Conservation (phyloP, 2,329 filamentous ascomycete species). For the Anthostomella pinea region DNA sequence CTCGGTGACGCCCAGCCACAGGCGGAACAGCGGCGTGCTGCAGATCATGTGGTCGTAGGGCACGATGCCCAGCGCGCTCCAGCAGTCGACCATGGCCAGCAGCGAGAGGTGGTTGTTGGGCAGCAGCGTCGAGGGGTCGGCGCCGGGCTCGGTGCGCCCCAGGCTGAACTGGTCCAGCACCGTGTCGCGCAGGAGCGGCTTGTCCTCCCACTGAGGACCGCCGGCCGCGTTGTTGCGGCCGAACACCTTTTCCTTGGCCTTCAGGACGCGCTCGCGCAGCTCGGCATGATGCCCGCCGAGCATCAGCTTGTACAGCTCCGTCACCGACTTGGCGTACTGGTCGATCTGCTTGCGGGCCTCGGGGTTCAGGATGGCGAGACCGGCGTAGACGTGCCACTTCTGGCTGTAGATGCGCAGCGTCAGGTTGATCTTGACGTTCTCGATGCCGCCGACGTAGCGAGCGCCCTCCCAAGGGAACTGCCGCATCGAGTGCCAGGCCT, state of each 20-base stretch:
- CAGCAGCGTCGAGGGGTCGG: slow-evolving; percentile 41
- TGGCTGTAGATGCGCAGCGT: slow-evolving; percentile 96
- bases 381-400: slow-evolving; percentile 99
- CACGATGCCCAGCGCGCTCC: slow-evolving; percentile 88
- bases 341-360: slow-evolving; percentile 88
- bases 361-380: slow-evolving; percentile 93
- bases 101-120: slow-evolving; percentile 94
- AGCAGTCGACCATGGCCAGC: slow-evolving; percentile 97
- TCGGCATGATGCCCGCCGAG: slow-evolving; percentile 77
- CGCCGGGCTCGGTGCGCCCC: slow-evolving; percentile 48
- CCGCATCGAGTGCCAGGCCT: slow-evolving; percentile 90
- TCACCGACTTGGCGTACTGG: slow-evolving; percentile 90
- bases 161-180: slow-evolving; percentile 88
- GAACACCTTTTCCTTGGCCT: slow-evolving; percentile 67
- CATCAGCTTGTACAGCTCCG: slow-evolving; percentile 96
- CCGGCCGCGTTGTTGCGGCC: slow-evolving; percentile 57
- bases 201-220: slow-evolving; percentile 53
- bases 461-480: slow-evolving; percentile 96
- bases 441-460: slow-evolving; percentile 95
- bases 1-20: slow-evolving; percentile 96
- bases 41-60: slow-evolving; percentile 99
- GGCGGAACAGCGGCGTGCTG: slow-evolving; percentile 92
- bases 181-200: slow-evolving; percentile 74
- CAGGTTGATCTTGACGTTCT: slow-evolving; percentile 99
- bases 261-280: slow-evolving; percentile 67